These are phyloP conservation scores for Vigna radiata DNA, from an alignment of 306 rosid genomes.

Conservation along the genomic window DNA sequence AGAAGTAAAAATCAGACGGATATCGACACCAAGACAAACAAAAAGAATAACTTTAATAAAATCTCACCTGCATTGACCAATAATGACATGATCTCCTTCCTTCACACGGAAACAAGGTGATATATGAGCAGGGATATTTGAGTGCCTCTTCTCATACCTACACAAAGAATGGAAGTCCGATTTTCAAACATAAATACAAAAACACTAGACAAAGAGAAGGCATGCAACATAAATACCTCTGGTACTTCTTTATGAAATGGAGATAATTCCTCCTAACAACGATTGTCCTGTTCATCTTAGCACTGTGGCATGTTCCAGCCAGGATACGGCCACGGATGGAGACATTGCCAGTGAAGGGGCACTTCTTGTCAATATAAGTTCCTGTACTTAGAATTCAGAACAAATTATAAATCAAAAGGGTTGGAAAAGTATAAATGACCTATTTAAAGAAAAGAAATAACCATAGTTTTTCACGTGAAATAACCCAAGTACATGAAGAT, in stretches of 20 bases:
- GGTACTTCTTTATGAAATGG: constrained; percentile 82
- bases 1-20: neutral
- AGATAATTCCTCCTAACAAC: constrained; percentile 79
- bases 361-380: constrained; percentile 82
- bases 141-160: constrained; percentile 88
- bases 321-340: constrained; percentile 83
- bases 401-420: neutral
- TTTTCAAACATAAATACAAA: too few relatives aligned
- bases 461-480: neutral
- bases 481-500: neutral
- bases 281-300: constrained; percentile 84
- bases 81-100: constrained; percentile 88
- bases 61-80: constrained; percentile 91
- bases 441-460: too few relatives aligned
- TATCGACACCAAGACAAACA: neutral
- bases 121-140: constrained; percentile 79
- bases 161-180: neutral
- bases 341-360: constrained; percentile 81
- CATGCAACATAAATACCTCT: constrained; percentile 48
- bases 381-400: constrained; percentile 45
- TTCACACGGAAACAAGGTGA: constrained; percentile 92
- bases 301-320: constrained; percentile 88
- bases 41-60: neutral
- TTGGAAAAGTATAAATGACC: neutral
- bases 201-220: neutral